Evolutionary conservation across 2,329 filamentous ascomycete genomes (phyloP).

Genomic region (Hypoxylon sp.): DNA sequence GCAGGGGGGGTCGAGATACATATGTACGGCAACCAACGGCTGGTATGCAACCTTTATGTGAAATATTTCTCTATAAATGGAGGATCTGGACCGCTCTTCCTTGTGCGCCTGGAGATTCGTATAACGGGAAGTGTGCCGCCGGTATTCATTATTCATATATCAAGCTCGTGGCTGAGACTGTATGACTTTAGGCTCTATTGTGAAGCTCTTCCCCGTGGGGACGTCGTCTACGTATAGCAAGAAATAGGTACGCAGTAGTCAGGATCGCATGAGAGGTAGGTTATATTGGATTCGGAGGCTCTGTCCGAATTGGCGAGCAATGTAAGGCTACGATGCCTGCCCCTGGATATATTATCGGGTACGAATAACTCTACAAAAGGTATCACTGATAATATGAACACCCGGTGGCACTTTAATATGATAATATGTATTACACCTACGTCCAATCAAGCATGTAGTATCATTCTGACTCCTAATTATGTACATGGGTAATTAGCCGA

Average conservation of each 20-base stretch:
- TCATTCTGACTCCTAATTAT: not conserved
- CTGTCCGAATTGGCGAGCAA: not conserved
- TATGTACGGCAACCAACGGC: slow-evolving; percentile 1
- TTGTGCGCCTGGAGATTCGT: slow-evolving; percentile 6
- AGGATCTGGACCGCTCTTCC: slow-evolving; percentile 17
- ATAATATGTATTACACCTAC: not conserved
- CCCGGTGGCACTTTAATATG: not conserved
- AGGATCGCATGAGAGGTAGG: not conserved
- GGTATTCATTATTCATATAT: slow-evolving; percentile 17
- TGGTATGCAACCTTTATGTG: slow-evolving; percentile 15
- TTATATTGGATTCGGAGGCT: slow-evolving; percentile 20
- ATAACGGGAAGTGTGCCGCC: slow-evolving; percentile 15
- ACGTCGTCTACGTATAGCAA: slow-evolving; percentile 20
- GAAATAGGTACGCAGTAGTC: not conserved
- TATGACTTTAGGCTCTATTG: slow-evolving; percentile 31
- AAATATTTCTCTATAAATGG: slow-evolving; percentile 28
- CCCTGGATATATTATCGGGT: not conserved
- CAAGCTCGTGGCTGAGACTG: slow-evolving; percentile 12
- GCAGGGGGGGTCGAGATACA: not conserved
- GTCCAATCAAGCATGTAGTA: not conserved
- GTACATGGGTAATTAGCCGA: not conserved
- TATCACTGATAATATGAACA: not conserved
- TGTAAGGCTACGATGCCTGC: too few relatives aligned
- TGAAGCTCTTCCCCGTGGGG: slow-evolving; percentile 31
- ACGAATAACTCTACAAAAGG: not conserved